phyloP scores from a whole-genome alignment of 225 moss, liverwort and hornwort genomes.

The Pseudoscleropodium purum region DNA sequence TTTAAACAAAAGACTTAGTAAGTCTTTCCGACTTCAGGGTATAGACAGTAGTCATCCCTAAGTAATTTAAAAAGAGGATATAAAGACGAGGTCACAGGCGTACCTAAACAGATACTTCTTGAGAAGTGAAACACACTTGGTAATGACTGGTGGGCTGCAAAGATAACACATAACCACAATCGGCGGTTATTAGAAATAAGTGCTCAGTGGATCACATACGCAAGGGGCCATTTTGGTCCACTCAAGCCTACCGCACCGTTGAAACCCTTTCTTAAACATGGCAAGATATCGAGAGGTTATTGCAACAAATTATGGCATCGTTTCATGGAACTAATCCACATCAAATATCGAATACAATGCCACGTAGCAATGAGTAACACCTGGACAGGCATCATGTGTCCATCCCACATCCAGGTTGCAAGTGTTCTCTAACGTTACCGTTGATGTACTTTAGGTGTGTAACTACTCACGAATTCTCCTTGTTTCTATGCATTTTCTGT shows the following conservation, averaged over 20 bases:
- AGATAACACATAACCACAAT: neutral
- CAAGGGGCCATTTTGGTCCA: neutral
- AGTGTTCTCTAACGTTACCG: neutral
- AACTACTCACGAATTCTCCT: neutral
- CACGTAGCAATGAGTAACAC: neutral
- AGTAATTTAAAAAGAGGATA: neutral
- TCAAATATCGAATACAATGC: neutral
- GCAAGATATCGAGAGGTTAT: neutral
- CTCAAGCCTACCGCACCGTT: neutral
- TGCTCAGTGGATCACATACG: neutral
- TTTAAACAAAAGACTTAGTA: neutral
- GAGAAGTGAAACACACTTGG: slow-evolving; percentile 91
- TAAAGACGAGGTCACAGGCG: neutral
- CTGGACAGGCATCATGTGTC: neutral
- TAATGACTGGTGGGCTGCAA: slow-evolving; percentile 93
- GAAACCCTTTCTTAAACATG: neutral
- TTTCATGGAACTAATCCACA: neutral
- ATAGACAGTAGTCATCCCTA: neutral
- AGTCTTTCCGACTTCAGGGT: neutral
- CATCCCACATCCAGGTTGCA: neutral
- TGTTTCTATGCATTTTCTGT: neutral
- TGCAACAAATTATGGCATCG: neutral
- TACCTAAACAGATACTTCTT: slow-evolving; percentile 99
- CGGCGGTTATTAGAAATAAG: neutral
- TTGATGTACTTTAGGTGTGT: neutral